These are phyloP conservation scores for Fusarium setosum DNA, from an alignment of 2,329 filamentous ascomycete species.

Conservation along the genomic window DNA sequence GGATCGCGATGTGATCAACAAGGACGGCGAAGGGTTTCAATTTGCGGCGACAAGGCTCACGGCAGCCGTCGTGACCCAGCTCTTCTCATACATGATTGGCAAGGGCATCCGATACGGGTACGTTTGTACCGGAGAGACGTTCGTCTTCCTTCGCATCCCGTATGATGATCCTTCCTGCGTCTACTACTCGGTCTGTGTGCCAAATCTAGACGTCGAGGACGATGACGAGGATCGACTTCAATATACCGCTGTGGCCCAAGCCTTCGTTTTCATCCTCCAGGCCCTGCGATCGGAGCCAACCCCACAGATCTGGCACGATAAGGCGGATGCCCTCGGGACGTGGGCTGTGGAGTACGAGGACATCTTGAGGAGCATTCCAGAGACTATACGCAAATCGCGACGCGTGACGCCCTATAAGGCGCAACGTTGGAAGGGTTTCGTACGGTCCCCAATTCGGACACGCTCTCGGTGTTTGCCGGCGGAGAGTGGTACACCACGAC, in stretches of 20 bases:
- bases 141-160: slow-evolving; percentile 50
- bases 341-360: slow-evolving; percentile 51
- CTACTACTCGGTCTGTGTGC: slow-evolving; percentile 48
- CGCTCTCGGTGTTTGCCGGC: too few relatives aligned
- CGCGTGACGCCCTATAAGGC: slow-evolving; percentile 40
- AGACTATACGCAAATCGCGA: slow-evolving; percentile 32
- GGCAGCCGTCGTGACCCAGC: slow-evolving; percentile 51
- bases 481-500: too few relatives aligned
- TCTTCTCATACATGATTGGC: slow-evolving; percentile 54
- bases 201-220: slow-evolving; percentile 47
- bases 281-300: slow-evolving; percentile 39
- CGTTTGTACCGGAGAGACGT: slow-evolving; percentile 47
- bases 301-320: not conserved
- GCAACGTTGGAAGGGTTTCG: slow-evolving; percentile 44
- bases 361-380: slow-evolving; percentile 40
- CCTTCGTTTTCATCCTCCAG: slow-evolving; percentile 52
- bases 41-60: slow-evolving; percentile 46
- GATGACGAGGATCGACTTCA: slow-evolving; percentile 49
- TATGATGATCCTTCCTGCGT: slow-evolving; percentile 46
- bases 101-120: slow-evolving; percentile 51
- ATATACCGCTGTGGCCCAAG: slow-evolving; percentile 50
- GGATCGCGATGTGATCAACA: slow-evolving; percentile 47
- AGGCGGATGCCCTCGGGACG: slow-evolving; percentile 41
- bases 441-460: slow-evolving; percentile 45
- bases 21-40: slow-evolving; percentile 43